Conservation (phyloP, 1,284 basidiomycete species). For the Caloboletus inedulis region DNA sequence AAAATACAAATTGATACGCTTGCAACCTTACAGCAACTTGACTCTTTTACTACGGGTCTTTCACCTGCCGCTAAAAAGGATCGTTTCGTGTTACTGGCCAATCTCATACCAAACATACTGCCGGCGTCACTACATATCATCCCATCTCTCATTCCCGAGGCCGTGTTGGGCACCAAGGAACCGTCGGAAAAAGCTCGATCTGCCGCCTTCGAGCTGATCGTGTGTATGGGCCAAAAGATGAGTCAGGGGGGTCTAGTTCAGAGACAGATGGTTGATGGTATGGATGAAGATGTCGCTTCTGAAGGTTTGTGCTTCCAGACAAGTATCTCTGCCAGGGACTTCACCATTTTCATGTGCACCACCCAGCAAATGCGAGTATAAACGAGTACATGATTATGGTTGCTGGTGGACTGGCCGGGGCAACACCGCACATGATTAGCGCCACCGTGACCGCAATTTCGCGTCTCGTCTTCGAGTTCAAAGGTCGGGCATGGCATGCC, state of each 20-base stretch:
- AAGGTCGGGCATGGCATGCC: constrained; percentile 50
- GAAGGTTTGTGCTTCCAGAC: constrained; percentile 47
- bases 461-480: constrained; percentile 94
- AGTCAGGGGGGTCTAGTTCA: constrained; percentile 81
- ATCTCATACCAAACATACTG: constrained; percentile 73
- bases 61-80: constrained; percentile 92
- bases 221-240: constrained; percentile 95
- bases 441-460: constrained; percentile 95
- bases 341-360: constrained; percentile 7
- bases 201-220: constrained; percentile 88
- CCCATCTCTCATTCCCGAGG: constrained; percentile 90
- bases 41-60: constrained; percentile 62
- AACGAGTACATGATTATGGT: constrained; percentile 98
- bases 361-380: constrained; percentile 69
- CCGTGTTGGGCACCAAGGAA: constrained; percentile 97
- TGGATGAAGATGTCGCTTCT: constrained; percentile 65
- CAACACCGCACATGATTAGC: constrained; percentile 97
- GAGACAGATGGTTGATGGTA: constrained; percentile 73
- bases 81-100: constrained; percentile 74
- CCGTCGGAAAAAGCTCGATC: constrained; percentile 90
- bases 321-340: not conserved
- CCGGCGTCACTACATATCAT: constrained; percentile 78
- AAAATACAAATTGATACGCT: constrained; percentile 43
- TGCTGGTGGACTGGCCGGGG: constrained; percentile 90
- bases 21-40: constrained; percentile 59